Evolutionary conservation across 345 rosid genomes (phyloP).

Genomic region (Punica granatum): DNA sequence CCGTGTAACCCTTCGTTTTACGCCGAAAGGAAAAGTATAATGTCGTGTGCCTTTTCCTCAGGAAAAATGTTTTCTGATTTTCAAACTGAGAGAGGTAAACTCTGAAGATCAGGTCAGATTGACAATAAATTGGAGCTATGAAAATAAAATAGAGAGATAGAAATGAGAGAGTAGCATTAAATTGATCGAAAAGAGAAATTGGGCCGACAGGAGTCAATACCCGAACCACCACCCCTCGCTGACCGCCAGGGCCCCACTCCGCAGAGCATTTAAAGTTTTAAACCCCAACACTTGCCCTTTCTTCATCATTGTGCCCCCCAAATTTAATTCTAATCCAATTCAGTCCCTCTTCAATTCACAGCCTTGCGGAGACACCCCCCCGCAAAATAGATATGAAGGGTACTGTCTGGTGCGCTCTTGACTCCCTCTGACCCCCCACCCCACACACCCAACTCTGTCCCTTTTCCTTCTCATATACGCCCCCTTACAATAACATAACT

Average conservation of each 20-base stretch:
- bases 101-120: no score
- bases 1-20: no score
- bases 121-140: no score
- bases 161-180: constrained; percentile 1
- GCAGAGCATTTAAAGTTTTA: no score
- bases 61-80: no score
- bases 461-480: neutral
- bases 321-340: neutral
- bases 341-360: neutral
- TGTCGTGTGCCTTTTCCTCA: no score
- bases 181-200: constrained; percentile 10
- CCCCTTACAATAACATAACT: no score
- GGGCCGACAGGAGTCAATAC: constrained; percentile 75
- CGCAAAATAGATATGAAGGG: no score
- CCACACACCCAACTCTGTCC: neutral
- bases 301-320: neutral
- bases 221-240: constrained; percentile 81
- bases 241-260: neutral
- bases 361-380: neutral
- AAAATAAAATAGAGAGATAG: neutral
- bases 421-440: constrained; percentile 36
- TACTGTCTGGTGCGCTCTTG: constrained; percentile 87
- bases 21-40: no score
- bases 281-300: neutral
- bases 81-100: no score